Percentiles rank a stretch among this genome's conserved stretches.
Conservation (phyloP, 2,329 filamentous ascomycete species). For the Lasiodiplodia hormozganensis region DNA sequence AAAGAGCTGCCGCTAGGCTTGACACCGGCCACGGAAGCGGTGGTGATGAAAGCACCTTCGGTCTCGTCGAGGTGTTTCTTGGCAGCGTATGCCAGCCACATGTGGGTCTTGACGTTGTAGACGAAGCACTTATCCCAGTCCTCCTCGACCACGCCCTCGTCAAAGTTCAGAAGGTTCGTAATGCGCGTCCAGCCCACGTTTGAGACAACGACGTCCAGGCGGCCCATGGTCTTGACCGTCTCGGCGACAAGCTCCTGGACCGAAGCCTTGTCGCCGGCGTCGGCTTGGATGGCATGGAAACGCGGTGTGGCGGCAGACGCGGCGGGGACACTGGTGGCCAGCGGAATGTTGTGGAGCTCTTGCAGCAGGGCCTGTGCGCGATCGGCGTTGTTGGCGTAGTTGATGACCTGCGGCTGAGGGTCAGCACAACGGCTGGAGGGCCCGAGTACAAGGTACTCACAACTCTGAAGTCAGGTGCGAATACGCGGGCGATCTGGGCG, state of each 20-base stretch:
- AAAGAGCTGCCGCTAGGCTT: constrained; percentile 68
- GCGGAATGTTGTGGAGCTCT: constrained; percentile 50
- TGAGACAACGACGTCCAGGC: constrained; percentile 55
- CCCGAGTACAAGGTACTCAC: constrained; percentile 40
- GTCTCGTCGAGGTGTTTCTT: constrained; percentile 65
- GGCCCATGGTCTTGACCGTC: constrained; percentile 53
- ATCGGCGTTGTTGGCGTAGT: constrained; percentile 54
- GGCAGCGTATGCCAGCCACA: constrained; percentile 63
- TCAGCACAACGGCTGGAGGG: constrained; percentile 2
- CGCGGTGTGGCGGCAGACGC: constrained; percentile 41
- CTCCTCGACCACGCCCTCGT: constrained; percentile 63
- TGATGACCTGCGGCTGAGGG: constrained; percentile 49
- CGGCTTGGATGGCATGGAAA: constrained; percentile 54
- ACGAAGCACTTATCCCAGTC: constrained; percentile 72
- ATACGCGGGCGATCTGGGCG: constrained; percentile 54
- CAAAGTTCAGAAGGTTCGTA: constrained; percentile 63
- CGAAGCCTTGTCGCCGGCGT: constrained; percentile 52
- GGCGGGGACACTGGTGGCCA: constrained; percentile 34
- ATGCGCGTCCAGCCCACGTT: constrained; percentile 70
- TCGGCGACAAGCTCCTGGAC: constrained; percentile 53
- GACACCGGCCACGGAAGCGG: constrained; percentile 69
- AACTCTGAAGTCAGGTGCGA: constrained; percentile 55
- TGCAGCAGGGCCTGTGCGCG: constrained; percentile 50
- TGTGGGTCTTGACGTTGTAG: constrained; percentile 64
- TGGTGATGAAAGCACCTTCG: constrained; percentile 69